phyloP scores from a whole-genome alignment of 164 flowering plant genomes.

The Liriodendron chinense region DNA sequence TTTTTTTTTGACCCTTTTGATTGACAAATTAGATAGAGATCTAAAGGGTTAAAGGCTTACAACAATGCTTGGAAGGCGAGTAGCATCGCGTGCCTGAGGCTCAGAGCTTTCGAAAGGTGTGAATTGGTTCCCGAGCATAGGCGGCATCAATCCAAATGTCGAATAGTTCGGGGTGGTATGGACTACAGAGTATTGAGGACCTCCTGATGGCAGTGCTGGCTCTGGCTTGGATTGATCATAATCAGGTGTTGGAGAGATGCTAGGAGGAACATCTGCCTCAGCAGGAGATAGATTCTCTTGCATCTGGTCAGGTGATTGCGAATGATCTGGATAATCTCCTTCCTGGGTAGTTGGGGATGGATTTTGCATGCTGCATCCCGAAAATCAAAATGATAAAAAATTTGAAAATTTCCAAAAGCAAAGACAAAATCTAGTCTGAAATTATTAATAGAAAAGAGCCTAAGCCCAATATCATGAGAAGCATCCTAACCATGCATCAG shows the following conservation, averaged over 20 bases:
- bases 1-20: too few relatives aligned
- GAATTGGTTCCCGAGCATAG: constrained; percentile 52
- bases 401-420: background rate
- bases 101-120: constrained; percentile 66
- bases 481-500: background rate
- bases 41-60: constrained; percentile 40
- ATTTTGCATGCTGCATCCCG: constrained; percentile 43
- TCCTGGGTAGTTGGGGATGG: constrained; percentile 32
- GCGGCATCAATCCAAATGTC: constrained; percentile 57
- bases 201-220: constrained; percentile 41
- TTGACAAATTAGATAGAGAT: background rate
- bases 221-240: constrained; percentile 55
- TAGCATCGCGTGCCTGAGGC: constrained; percentile 64
- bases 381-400: background rate
- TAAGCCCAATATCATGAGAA: too few relatives aligned
- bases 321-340: constrained; percentile 38
- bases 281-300: constrained; percentile 38
- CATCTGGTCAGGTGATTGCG: constrained; percentile 35
- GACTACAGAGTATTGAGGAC: constrained; percentile 46
- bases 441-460: background rate
- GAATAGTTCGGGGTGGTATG: constrained; percentile 53
- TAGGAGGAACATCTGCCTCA: constrained; percentile 42
- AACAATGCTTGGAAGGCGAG: constrained; percentile 66
- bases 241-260: constrained; percentile 28
- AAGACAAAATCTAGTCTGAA: background rate